Evolutionary conservation across 352 stramenopile genomes (phyloP), one percentile per base, ranked within the genome.

Genomic region (Pythium utonaiense): DNA sequence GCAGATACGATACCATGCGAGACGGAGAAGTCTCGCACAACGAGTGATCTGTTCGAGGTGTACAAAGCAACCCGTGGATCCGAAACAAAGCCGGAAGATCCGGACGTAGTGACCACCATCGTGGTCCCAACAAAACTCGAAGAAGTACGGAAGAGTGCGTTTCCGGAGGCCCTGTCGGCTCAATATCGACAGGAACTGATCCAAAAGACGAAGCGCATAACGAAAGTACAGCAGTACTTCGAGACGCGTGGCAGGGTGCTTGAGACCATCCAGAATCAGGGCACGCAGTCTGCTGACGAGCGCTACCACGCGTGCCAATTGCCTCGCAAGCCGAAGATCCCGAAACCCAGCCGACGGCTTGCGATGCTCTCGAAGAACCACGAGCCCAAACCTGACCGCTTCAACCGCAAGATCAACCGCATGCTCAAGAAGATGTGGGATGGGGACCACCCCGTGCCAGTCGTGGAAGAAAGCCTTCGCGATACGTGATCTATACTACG

Each of bases 371-470:
- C 66, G 14, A 86, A 83, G 45, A 75, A 57, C 3, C 78, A 66
- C n/a, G 72, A 86, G 31, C 72, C 71, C 30, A 76, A 72, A 17
- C 80, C 80, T 0, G 82, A 88, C 25, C 76, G 81, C 30, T 88
- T 95, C 57, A 90, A 88, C 33, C 75, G 83, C n/a, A 82, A 83
- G 60, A 90, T 92, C 53, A 91, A 93, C 55, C 81, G 83, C 25
- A 75, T 89, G 71, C 76, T 95, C 47, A 78, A 71, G 57, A 85
- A 83, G 16, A 77, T 93, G 27, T 84, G 80, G 66, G 66, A 70
- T 16, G 74, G 90, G 33, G 79, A 93, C n/a, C 69, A 91, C 33
- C 67, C 74, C 16, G 47, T 93, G 7, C 75, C 76, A 14, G 66
- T 90, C 22, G 70, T 95, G 22, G 81, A 93, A 63, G 83, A 95